Conservation (phyloP, 441 rosid species). For the Populus hybrid region DNA sequence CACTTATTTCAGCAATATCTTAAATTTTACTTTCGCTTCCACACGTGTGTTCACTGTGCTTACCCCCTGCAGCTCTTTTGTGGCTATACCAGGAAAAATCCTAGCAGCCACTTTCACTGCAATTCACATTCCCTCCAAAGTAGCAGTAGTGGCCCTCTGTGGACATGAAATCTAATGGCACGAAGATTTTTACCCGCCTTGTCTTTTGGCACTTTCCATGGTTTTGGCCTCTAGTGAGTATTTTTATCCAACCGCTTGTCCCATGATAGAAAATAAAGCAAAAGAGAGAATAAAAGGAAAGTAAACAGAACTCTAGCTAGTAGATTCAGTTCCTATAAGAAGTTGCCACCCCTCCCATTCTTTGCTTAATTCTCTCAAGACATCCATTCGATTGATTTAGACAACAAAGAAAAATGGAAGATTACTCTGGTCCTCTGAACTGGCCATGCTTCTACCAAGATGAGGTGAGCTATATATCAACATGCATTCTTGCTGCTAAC, state of each 20-base stretch:
- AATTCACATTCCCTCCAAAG: slow-evolving; percentile 26
- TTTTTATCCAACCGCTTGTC: slow-evolving; percentile 30
- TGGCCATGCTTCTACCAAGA: slow-evolving; percentile 40
- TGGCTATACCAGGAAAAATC: background rate
- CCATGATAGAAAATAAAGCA: slow-evolving; percentile 17
- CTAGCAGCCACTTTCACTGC: slow-evolving; percentile 17
- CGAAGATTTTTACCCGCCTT: slow-evolving; percentile 13
- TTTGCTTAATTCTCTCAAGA: background rate
- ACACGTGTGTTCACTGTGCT: slow-evolving; percentile 14
- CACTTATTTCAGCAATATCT: background rate
- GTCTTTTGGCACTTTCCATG: slow-evolving; percentile 19
- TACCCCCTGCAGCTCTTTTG: slow-evolving; percentile 4
- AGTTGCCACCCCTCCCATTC: slow-evolving; percentile 5
- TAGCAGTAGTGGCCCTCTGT: background rate
- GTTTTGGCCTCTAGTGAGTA: slow-evolving; percentile 31
- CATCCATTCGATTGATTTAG: background rate
- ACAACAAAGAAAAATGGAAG: slow-evolving; percentile 38
- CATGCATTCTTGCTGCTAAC: background rate
- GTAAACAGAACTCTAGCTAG: slow-evolving; percentile 9
- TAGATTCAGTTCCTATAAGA: slow-evolving; percentile 21
- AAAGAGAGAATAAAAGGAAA: background rate
- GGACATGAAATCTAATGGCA: slow-evolving; percentile 19
- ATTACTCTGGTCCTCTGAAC: slow-evolving; percentile 40
- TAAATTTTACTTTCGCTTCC: background rate
- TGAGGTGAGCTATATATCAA: slow-evolving; percentile 31